Base-by-base conservation (phyloP, 2,329 filamentous ascomycete species). In the Aspergillus chevalieri region DNA sequence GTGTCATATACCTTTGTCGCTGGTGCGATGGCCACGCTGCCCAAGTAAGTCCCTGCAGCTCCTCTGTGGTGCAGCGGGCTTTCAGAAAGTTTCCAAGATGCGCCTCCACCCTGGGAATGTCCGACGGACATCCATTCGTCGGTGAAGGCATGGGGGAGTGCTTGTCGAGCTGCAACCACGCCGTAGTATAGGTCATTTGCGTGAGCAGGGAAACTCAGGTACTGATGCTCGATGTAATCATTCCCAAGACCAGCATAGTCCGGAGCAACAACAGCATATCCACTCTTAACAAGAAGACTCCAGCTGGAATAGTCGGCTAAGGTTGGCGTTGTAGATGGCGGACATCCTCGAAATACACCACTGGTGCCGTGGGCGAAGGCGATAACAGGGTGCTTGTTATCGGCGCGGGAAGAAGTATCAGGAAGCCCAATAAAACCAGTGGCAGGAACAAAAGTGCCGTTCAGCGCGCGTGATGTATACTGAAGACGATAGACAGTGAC, bases 81-180 rank as follows among this genome's bases (percentile, higher is more conserved):
- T 34, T 54, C 52, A 2, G 50, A 45, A 10, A 54, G 45, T 26
- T 38, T 44, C 47, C 50, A 54, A 21, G 52, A 47, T 6, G 52
- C 41, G 6, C 50, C 50, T 3, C 50, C 52, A 3, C 52, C 52
- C 38, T 54, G 52, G 33, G 52, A 54, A 42, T 54, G 50, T 3
- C 52, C 52, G 7, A 48, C 33, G 26, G 34, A 21, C 6, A 42
- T 43, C 52, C 52, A 54, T 10, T 43, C 26, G 9, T 47, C 28
- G 15, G 50, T 50, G n/a, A 54, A 50, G 6, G 44, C 33, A 8
- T 46, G 17, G 9, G 50, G 50, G 21, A 52, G 46, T 9, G 39
- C 45, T 12, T 49, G 43, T 12, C 50, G 50, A 26, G 50, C 47
- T 17, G 50, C 50, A 6, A 50, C 15, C 26, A 52, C 30, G 21